Evolutionary conservation across 2,329 filamentous ascomycete genomes (phyloP).

Genomic region (Biscogniauxia sp.): DNA sequence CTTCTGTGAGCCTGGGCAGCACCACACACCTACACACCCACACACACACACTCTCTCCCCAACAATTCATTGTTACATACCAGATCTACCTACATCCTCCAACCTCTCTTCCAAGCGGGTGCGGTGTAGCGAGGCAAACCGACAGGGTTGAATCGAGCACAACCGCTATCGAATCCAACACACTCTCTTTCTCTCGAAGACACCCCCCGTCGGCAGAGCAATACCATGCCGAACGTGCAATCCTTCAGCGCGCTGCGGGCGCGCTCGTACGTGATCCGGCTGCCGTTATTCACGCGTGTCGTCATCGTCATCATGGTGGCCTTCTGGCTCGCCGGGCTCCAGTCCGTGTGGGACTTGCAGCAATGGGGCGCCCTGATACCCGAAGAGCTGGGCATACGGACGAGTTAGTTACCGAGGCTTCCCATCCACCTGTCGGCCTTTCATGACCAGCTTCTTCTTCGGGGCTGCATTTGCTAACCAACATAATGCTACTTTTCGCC

Average conservation of each 20-base stretch:
- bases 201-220: neutral
- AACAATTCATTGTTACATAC: neutral
- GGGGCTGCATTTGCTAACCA: neutral
- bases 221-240: slow-evolving; percentile 37
- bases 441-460: neutral
- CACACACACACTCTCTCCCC: slow-evolving; percentile 4
- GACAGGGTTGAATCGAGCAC: neutral
- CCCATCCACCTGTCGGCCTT: neutral
- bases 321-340: slow-evolving; percentile 68
- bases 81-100: neutral
- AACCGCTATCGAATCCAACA: neutral
- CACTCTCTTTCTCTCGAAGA: neutral
- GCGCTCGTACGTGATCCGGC: slow-evolving; percentile 75
- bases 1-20: slow-evolving; percentile 11
- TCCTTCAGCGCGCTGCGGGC: slow-evolving; percentile 70
- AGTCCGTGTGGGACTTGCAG: slow-evolving; percentile 68
- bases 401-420: slow-evolving; percentile 56
- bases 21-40: neutral
- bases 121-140: neutral
- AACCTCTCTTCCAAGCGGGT: neutral
- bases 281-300: slow-evolving; percentile 83
- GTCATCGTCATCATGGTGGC: slow-evolving; percentile 64
- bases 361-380: slow-evolving; percentile 80
- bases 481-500: neutral
- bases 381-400: slow-evolving; percentile 66